Evolutionary conservation across 2,329 filamentous ascomycete genomes (phyloP), one percentile per base, ranked within the genome.

Genomic region (Dothiorella sarmentorum): DNA sequence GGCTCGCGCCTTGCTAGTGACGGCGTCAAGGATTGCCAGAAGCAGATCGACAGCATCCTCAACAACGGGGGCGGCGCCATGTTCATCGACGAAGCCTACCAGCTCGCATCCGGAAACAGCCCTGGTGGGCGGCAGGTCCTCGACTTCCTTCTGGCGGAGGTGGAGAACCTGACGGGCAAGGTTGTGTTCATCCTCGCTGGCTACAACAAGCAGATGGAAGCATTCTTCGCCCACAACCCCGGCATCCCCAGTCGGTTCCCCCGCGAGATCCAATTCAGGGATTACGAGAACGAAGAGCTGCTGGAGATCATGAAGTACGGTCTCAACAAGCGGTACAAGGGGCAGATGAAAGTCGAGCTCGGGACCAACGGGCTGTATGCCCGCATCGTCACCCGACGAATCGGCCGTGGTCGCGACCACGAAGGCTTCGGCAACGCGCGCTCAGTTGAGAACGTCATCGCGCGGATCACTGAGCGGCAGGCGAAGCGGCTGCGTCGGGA

Each of bases 31-130:
- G 83, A 78, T 0, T 83, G 80, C 62, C 79, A 88, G 65, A 78
- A 79, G 11, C 70, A 85, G 0, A 72, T 89, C 5, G 76, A 86
- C 2, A 64, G 75, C 0, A 77, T 92, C 0, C 68, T 84, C 3
- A 75, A 84, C 26, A 63, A 71, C 0, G 85, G 82, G 0, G 89
- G 88, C 0, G 89, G 89, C 0, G 85, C 85, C 0, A 66, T 90
- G 1, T 92, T 93, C 66, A 86, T 93, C 20, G 89, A 93, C 61
- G 89, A 93, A 68, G 88, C 89, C 0, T 91, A 93, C 65, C 88
- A 92, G 62, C 76, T 93, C 0, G 79, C 83, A 0, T 83, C 82
- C 0, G 81, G 81, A 0, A 82, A 83, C 58, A 87, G 74, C 20
- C 65, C 68, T 2, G 82, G 82, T 0, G 88, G 88, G 0, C 75